These are phyloP conservation scores for Claviceps sp. DNA, from an alignment of 2,329 filamentous ascomycete species.

Conservation along the genomic window DNA sequence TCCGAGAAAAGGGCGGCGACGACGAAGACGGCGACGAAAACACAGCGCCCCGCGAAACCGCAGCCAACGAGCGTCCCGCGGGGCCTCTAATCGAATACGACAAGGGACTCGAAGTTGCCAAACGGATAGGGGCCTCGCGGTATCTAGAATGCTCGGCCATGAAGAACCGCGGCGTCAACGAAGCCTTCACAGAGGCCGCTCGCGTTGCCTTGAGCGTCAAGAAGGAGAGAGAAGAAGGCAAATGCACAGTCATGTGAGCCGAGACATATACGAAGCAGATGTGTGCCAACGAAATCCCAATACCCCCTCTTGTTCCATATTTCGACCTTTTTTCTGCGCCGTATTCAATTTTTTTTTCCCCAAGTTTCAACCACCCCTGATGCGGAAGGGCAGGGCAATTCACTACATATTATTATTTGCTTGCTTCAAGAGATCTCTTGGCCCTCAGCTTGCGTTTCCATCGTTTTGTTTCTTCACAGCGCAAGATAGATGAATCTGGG, in stretches of 20 bases:
- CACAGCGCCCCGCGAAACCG: constrained; percentile 8
- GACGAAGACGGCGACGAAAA: constrained; percentile 55
- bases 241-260: constrained; percentile 46
- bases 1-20: constrained; percentile 64
- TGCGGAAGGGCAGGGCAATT: too few relatives aligned
- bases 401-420: too few relatives aligned
- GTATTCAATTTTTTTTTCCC: not conserved
- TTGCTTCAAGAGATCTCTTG: too few relatives aligned
- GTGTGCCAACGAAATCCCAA: constrained; percentile 2
- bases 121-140: constrained; percentile 80
- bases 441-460: too few relatives aligned
- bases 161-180: constrained; percentile 94
- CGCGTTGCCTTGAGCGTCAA: constrained; percentile 74
- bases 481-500: not conserved
- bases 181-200: constrained; percentile 95
- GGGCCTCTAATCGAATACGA: constrained; percentile 77
- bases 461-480: not conserved
- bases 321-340: not conserved
- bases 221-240: constrained; percentile 48
- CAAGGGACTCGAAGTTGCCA: constrained; percentile 78
- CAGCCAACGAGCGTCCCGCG: constrained; percentile 35
- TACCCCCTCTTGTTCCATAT: not conserved
- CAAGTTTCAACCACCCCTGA: too few relatives aligned
- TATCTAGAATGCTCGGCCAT: constrained; percentile 98
- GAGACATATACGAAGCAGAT: not conserved